Evolutionary conservation across 2,329 filamentous ascomycete species (phyloP), one percentile per base, ranked within the genome.

Genomic region (Cercospora nicotianae): DNA sequence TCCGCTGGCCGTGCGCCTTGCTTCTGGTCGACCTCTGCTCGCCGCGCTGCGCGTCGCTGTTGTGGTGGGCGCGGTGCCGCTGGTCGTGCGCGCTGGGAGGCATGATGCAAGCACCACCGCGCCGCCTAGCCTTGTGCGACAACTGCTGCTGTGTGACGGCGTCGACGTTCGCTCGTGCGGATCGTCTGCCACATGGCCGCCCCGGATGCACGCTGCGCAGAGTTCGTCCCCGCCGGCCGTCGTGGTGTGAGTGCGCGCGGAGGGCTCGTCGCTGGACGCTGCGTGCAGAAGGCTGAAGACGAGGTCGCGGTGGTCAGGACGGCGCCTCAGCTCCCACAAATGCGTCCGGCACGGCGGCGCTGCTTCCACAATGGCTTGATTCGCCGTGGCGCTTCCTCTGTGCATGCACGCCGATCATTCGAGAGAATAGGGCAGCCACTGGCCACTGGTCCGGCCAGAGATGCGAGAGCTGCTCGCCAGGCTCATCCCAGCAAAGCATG

Each of bases 311-410:
- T n/a, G 53, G 53, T 58, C 36, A 42, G 45, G 45, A 23, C 18
- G 20, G 45, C 45, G 45, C 45, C 30, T 26, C 59, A 18, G 33
- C 59, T 26, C 45, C 10, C 18, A 51, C 45, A 23, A 51, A 42
- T 12, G 36, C 36, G 59, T 18, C 36, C 59, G 58, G 58, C 57
- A 58, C 55, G 55, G 31, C 30, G 20, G 18, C 30, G 30, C 33
- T 60, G 58, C 58, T 60, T 60, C 58, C 36, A 58, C 53, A 6
- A 45, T 61, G 59, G 59, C 59, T 61, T 61, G 59, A 61, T 61
- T 61, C 59, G 59, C 31, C 16, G 55, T 33, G 31, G 28, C 28
- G 55, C 30, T 23, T 23, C 23, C 55, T 18, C 18, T 33, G 30
- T 20, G 36, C 18, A 28, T 39, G 33, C 31, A 61, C 59, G 59